phyloP scores from a whole-genome alignment of 2,329 filamentous ascomycete species.

The Aspergillus sp. region DNA sequence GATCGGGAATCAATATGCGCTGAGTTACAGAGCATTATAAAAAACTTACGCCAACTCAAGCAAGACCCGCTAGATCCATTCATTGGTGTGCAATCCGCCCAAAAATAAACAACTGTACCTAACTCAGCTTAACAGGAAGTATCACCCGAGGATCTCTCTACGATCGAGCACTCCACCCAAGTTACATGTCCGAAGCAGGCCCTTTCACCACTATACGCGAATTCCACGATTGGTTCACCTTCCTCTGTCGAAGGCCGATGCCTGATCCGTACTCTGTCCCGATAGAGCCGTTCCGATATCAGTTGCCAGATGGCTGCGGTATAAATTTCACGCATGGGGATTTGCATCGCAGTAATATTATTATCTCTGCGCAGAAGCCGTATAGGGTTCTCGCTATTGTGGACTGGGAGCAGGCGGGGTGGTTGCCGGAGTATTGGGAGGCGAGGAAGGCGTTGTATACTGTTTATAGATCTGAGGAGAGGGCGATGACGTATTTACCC shows the following conservation, averaged over 20 bases:
- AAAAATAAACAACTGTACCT: no score
- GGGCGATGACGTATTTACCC: constrained; percentile 30
- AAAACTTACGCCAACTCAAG: constrained; percentile 25
- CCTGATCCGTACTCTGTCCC: constrained; percentile 25
- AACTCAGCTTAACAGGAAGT: constrained; percentile 9
- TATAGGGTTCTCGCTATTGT: constrained; percentile 27
- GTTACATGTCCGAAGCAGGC: constrained; percentile 23
- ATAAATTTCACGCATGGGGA: constrained; percentile 38
- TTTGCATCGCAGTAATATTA: constrained; percentile 35
- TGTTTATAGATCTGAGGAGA: constrained; percentile 19
- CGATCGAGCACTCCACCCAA: constrained; percentile 21
- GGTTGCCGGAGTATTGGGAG: constrained; percentile 36
- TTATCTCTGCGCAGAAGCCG: constrained; percentile 22
- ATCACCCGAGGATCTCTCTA: constrained; percentile 20
- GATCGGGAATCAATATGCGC: constrained; percentile 15
- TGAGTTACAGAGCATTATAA: constrained; percentile 19
- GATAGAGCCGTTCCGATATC: constrained; percentile 28
- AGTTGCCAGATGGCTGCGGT: constrained; percentile 29
- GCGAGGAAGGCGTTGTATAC: constrained; percentile 20
- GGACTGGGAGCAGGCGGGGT: constrained; percentile 34
- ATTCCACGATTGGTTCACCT: constrained; percentile 35
- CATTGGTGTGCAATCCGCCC: constrained; percentile 16
- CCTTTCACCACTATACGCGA: constrained; percentile 29
- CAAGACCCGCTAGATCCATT: constrained; percentile 27
- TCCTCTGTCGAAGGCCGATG: constrained; percentile 22